Percentiles rank a stretch among this genome's conserved stretches.
Evolutionary conservation across 805 yeast genomes (phyloP).

Genomic region (Candida michaelii): DNA sequence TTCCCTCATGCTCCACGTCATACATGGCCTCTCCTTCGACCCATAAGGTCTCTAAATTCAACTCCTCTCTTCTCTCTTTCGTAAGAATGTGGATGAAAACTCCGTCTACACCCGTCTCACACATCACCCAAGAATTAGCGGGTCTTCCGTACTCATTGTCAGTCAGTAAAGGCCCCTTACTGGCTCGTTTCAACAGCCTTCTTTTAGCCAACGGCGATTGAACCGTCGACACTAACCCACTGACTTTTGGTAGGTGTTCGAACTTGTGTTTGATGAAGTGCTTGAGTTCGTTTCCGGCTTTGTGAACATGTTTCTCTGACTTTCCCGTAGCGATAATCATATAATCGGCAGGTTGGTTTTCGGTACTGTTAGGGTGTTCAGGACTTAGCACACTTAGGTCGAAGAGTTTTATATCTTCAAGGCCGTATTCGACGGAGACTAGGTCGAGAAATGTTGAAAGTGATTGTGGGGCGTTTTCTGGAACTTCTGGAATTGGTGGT

Average conservation of each 20-base stretch:
- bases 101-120: slow-evolving; percentile 55
- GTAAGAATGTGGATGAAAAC: slow-evolving; percentile 75
- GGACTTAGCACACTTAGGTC: slow-evolving; percentile 52
- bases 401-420: slow-evolving; percentile 59
- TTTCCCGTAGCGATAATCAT: slow-evolving; percentile 72
- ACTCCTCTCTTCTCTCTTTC: slow-evolving; percentile 59
- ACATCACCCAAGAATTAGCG: slow-evolving; percentile 80
- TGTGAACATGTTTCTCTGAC: slow-evolving; percentile 70
- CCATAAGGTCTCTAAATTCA: slow-evolving; percentile 75
- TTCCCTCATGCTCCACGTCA: slow-evolving; percentile 2
- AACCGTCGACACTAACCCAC: slow-evolving; percentile 68
- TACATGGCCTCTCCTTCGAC: slow-evolving; percentile 13
- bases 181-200: slow-evolving; percentile 49
- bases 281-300: slow-evolving; percentile 62
- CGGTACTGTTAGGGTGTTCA: slow-evolving; percentile 28
- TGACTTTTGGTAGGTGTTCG: slow-evolving; percentile 49
- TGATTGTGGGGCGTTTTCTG: slow-evolving; percentile 55
- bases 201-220: slow-evolving; percentile 40
- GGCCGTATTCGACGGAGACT: slow-evolving; percentile 61
- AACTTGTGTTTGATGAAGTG: slow-evolving; percentile 53
- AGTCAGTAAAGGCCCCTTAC: slow-evolving; percentile 51
- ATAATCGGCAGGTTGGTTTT: slow-evolving; percentile 30
- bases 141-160: slow-evolving; percentile 56
- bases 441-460: slow-evolving; percentile 46
- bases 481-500: slow-evolving; percentile 52